Evolutionary conservation across 78 protist genomes (phyloP), one percentile per base, ranked within the genome.

Genomic region (Kipferlia bialata): DNA sequence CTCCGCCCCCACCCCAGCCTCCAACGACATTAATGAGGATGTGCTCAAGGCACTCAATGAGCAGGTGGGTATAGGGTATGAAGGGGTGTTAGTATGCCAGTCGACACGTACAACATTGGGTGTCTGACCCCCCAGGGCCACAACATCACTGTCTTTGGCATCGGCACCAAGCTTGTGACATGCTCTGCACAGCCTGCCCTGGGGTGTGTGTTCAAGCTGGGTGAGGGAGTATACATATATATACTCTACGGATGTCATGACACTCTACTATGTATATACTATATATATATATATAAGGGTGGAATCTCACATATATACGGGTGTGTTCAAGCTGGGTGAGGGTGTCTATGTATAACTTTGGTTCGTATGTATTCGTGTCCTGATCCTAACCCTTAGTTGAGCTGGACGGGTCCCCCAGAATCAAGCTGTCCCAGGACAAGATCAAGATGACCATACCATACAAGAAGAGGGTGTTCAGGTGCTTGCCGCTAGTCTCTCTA

Each of bases 121-220:
- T 69, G 85, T n/a, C n/a, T n/a, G n/a, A n/a, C n/a, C n/a, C n/a
- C n/a, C n/a, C n/a, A n/a, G n/a, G n/a, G 84, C 7, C 90, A 85
- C 61, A 79, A 73, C 31, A 85, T 91, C 51, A 82, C 86, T 60
- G 54, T 73, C 0, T 91, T 86, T 70, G 96, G 93, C 45, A 82
- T 91, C 22, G 96, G 96, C 22, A 91, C 96, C 0, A 63, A 87
- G 56, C 61, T 91, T 13, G 93, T 91, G 5, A 78, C 82, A 15
- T 78, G 82, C 70, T 59, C 63, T 31, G 3, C 60, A 0, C 88
- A 86, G 41, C 93, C 96, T 39, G 92, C 96, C 24, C 79, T 91
- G 16, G 96, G 96, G 16, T 79, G 89, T 48, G 95, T 91, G 15
- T 91, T 77, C 82, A 91, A 91, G 70, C 72, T 91, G 38, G n/a